These are phyloP conservation scores for Thielaviopsis populi DNA, from an alignment of 2,329 filamentous ascomycete genomes.

Conservation along the genomic window DNA sequence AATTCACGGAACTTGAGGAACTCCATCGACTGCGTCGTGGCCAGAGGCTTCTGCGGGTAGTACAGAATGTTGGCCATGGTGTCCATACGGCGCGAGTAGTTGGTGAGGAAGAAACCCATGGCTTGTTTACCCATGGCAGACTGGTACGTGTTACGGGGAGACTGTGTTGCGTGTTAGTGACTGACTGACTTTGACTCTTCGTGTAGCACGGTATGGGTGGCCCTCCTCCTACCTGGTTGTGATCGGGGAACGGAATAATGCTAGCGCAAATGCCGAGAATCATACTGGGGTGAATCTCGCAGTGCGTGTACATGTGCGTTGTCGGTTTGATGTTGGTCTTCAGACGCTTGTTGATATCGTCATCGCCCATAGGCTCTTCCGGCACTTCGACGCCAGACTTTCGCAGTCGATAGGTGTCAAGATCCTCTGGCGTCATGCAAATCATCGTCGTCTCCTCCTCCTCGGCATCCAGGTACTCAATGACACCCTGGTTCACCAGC, in stretches of 20 bases:
- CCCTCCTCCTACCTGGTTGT: slow-evolving; percentile 58
- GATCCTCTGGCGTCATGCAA: slow-evolving; percentile 92
- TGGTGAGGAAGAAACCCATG: slow-evolving; percentile 97
- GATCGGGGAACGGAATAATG: slow-evolving; percentile 98
- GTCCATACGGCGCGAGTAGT: slow-evolving; percentile 94
- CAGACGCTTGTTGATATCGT: slow-evolving; percentile 68
- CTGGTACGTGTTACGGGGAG: slow-evolving; percentile 96
- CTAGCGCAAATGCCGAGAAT: slow-evolving; percentile 95
- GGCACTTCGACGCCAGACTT: slow-evolving; percentile 46
- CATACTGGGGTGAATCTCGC: slow-evolving; percentile 98
- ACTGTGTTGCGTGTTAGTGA: slow-evolving; percentile 38
- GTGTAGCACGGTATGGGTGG: not conserved
- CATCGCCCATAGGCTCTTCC: slow-evolving; percentile 36
- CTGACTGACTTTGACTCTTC: not conserved
- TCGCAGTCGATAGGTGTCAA: slow-evolving; percentile 60
- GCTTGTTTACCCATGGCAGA: slow-evolving; percentile 99
- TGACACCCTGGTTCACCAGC: slow-evolving; percentile 66
- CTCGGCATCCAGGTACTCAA: slow-evolving; percentile 94
- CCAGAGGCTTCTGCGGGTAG: slow-evolving; percentile 94
- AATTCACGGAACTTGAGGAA: slow-evolving; percentile 96
- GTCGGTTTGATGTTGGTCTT: slow-evolving; percentile 77
- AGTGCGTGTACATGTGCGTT: slow-evolving; percentile 90
- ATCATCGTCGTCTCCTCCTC: slow-evolving; percentile 99
- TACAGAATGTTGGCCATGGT: slow-evolving; percentile 99
- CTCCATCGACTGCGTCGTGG: slow-evolving; percentile 95